Evolutionary conservation across 129 eudicot genomes (phyloP).

Genomic region (Silybum marianum): DNA sequence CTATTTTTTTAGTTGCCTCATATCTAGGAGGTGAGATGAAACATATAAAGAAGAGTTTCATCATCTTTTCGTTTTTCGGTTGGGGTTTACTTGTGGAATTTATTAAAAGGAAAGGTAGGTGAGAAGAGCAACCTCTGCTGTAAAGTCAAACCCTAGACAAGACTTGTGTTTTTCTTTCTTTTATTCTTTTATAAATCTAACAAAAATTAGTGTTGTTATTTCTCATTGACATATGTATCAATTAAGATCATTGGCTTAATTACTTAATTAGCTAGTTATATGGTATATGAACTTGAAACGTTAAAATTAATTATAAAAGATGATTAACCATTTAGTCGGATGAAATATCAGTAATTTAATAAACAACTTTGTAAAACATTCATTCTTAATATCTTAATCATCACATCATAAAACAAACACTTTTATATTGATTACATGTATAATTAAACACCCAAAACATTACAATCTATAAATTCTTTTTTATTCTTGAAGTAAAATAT

Average conservation of each 20-base stretch:
- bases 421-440: too few relatives aligned
- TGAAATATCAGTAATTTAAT: background rate
- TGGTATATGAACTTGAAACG: background rate
- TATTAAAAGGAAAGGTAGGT: slow-evolving; percentile 12
- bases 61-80: background rate
- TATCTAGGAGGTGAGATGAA: background rate
- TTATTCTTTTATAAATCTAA: background rate
- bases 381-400: background rate
- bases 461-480: too few relatives aligned
- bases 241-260: background rate
- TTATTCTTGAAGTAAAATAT: background rate
- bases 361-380: background rate
- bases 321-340: background rate
- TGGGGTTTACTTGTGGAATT: background rate
- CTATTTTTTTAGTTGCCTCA: too few relatives aligned
- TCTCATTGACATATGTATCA: background rate
- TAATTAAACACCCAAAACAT: too few relatives aligned
- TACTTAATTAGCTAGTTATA: background rate
- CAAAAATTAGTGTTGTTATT: background rate
- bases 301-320: too few relatives aligned
- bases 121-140: slow-evolving; percentile 19
- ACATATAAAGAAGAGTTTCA: background rate
- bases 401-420: background rate
- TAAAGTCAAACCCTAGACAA: slow-evolving; percentile 18
- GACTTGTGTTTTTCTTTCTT: slow-evolving; percentile 25